A percentile compares a stretch with the other conserved stretches of the same genome.
phyloP scores from a whole-genome alignment of 768 basidiomycete species.

The Lactarius indigo region DNA sequence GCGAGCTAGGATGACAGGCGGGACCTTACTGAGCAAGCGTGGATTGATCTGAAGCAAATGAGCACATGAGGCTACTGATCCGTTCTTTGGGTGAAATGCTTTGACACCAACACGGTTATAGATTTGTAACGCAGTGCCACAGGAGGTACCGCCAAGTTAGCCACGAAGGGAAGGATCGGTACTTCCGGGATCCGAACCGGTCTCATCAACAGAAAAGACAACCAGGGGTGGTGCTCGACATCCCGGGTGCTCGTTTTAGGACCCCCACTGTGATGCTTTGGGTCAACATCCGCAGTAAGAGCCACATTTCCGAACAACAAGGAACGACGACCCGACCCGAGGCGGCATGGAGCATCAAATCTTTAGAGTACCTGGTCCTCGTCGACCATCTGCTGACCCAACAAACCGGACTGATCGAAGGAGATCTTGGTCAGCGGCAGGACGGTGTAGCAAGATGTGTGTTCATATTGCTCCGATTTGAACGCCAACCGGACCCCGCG shows the following conservation, averaged over 20 bases:
- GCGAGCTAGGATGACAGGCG: background rate
- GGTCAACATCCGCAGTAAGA: background rate
- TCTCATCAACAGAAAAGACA: background rate
- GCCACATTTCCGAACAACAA: background rate
- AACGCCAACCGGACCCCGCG: background rate
- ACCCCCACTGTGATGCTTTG: background rate
- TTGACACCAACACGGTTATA: background rate
- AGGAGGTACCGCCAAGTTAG: background rate
- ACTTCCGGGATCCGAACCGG: background rate
- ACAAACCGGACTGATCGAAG: constrained; percentile 7
- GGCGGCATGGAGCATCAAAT: background rate
- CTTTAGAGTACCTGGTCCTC: background rate
- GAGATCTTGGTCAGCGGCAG: background rate
- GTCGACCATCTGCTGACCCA: constrained; percentile 8
- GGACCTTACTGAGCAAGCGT: background rate
- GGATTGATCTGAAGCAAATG: background rate
- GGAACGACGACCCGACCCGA: background rate
- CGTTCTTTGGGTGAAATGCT: background rate
- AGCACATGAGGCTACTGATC: background rate
- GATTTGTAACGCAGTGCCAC: background rate
- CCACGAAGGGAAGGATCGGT: background rate
- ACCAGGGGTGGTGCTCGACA: background rate
- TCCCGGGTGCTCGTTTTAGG: background rate
- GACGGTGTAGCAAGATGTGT: background rate
- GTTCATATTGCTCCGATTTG: background rate